Percentiles rank a stretch among this genome's conserved stretches.
These are phyloP conservation scores for Clohesyomyces aquaticus DNA, from an alignment of 495 filamentous ascomycete genomes.

Conservation along the genomic window DNA sequence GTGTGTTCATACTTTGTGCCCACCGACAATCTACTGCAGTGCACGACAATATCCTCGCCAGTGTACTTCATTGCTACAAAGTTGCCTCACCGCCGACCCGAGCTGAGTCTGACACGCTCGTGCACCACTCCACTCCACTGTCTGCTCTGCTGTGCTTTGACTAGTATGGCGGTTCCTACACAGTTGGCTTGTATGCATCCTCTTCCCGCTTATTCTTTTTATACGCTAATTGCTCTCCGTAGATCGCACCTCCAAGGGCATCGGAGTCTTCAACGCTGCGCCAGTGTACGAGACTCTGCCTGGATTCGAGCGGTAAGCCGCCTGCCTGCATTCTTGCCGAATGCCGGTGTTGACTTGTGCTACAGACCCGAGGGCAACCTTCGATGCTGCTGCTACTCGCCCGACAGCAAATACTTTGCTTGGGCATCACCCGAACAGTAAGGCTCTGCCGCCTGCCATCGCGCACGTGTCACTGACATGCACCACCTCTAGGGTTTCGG, in stretches of 20 bases:
- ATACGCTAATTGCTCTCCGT: slow-evolving; percentile 11
- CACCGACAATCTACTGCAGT: slow-evolving; percentile 6
- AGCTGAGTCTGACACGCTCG: not conserved
- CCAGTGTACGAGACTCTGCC: slow-evolving; percentile 84
- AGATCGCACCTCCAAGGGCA: slow-evolving; percentile 93
- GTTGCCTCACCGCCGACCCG: not conserved
- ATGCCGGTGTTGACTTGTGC: slow-evolving; percentile 38
- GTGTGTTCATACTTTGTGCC: not conserved
- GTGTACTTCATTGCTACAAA: not conserved
- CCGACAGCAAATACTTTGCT: slow-evolving; percentile 91
- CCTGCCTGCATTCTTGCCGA: not conserved
- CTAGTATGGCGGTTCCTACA: slow-evolving; percentile 86
- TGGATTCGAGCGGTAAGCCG: slow-evolving; percentile 70
- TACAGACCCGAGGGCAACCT: slow-evolving; percentile 86
- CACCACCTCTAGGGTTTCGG: slow-evolving; percentile 63
- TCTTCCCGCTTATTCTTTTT: not conserved
- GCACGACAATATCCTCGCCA: not conserved
- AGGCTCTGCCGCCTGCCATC: slow-evolving; percentile 21
- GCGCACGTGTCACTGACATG: slow-evolving; percentile 15
- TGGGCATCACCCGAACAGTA: slow-evolving; percentile 88
- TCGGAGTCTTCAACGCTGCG: slow-evolving; percentile 87
- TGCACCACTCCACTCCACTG: not conserved
- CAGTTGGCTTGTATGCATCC: slow-evolving; percentile 75
- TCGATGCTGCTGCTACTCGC: slow-evolving; percentile 92
- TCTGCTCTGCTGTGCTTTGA: slow-evolving; percentile 66